These are phyloP conservation scores for Blastomyces silverae DNA, from an alignment of 2,329 filamentous ascomycete species.

Conservation along the genomic window DNA sequence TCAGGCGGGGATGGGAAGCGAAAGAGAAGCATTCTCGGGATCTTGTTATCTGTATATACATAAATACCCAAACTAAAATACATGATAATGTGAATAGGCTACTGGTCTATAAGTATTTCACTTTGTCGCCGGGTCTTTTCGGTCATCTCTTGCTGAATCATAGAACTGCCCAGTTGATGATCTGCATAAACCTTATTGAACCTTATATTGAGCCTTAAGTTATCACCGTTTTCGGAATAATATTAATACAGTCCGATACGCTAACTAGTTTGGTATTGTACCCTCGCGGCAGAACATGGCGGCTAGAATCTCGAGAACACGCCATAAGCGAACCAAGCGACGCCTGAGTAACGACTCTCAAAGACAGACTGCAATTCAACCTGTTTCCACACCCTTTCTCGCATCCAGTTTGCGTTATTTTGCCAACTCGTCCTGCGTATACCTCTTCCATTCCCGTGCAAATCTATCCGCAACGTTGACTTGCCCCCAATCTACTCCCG, in stretches of 20 bases:
- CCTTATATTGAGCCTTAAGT: too few species aligned
- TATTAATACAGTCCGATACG: not conserved
- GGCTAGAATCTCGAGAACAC: not conserved
- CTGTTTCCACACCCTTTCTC: constrained; percentile 28
- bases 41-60: too few species aligned
- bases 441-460: not conserved
- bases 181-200: too few species aligned
- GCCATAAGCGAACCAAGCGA: constrained; percentile 21
- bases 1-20: not conserved
- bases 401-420: not conserved
- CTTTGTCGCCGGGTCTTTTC: too few species aligned
- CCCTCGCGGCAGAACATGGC: not conserved
- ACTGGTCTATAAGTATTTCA: too few species aligned
- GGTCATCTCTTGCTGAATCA: too few species aligned
- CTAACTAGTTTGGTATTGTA: not conserved
- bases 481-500: not conserved
- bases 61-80: too few species aligned
- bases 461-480: too few species aligned
- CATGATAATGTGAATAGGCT: too few species aligned
- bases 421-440: not conserved
- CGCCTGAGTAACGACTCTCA: constrained; percentile 26
- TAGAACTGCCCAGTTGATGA: too few species aligned
- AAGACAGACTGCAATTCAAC: constrained; percentile 32
- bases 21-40: not conserved
- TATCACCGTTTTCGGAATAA: constrained; percentile 4